Percentiles rank a stretch among this genome's conserved stretches.
Conservation (phyloP, 2,329 filamentous ascomycete species). For the Stagonosporopsis rhizophila region DNA sequence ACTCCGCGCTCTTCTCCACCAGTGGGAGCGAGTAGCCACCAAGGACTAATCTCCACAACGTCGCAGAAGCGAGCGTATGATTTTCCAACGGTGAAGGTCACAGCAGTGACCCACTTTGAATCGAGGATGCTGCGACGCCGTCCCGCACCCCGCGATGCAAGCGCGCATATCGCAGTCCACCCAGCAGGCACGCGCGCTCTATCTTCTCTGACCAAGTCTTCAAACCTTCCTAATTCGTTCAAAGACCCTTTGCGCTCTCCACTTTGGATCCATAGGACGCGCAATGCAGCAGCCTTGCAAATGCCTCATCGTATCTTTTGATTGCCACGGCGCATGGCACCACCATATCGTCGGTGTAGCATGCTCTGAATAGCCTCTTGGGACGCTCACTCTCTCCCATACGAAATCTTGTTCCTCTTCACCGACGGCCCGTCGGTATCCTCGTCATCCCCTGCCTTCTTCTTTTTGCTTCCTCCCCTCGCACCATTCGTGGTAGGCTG, state of each 20-base stretch:
- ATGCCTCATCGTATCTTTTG: constrained; percentile 15
- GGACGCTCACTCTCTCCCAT: constrained; percentile 53
- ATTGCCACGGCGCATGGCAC: constrained; percentile 12
- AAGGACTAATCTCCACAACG: constrained; percentile 30
- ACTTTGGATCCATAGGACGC: constrained; percentile 35
- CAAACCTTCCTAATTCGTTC: constrained; percentile 31
- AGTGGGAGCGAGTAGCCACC: constrained; percentile 21
- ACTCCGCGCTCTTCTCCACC: constrained; percentile 21
- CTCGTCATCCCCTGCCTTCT: constrained; percentile 53
- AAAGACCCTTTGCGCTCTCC: constrained; percentile 19
- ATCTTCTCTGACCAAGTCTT: constrained; percentile 13
- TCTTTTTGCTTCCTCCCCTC: constrained; percentile 54
- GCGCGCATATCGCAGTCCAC: constrained; percentile 17
- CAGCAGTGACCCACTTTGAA: constrained; percentile 31
- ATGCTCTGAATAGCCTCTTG: constrained; percentile 2
- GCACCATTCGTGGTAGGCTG: constrained; percentile 51
- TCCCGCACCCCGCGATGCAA: constrained; percentile 32
- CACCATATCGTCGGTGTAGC: background rate
- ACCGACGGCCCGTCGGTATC: constrained; percentile 54
- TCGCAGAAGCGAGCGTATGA: constrained; percentile 26
- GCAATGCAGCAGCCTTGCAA: constrained; percentile 26
- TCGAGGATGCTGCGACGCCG: constrained; percentile 26
- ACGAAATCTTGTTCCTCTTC: constrained; percentile 60
- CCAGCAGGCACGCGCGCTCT: constrained; percentile 13
- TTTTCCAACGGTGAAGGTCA: constrained; percentile 26